Evolutionary conservation across 331 rosid genomes (phyloP), one percentile per base, ranked within the genome.

Genomic region (Quercus phellos): DNA sequence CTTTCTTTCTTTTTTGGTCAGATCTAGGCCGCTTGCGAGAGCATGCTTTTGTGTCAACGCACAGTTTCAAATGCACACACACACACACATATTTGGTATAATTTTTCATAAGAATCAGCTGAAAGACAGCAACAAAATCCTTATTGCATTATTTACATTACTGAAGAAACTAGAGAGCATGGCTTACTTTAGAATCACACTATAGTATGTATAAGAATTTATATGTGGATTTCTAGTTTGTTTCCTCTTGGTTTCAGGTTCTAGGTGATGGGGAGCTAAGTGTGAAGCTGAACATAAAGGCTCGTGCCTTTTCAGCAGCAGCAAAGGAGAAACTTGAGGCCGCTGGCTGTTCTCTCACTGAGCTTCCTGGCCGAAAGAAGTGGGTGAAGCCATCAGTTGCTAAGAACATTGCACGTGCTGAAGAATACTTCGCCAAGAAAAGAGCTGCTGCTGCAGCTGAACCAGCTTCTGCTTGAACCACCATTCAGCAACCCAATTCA

Each of bases 361-460:
- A 87, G 55, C 83, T 95, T 74, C 98, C 97, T 16, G 99, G 99
- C 51, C 90, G 96, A 16, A 95, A 95, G 94, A 95, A 95, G 82
- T 95, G 98, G 99, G 92, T 95, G 27, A 91, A 93, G 81, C 93
- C 98, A 68, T 90, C 98, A 2, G 98, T 95, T 81, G 90, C 94
- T 46, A 95, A 93, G 79, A 95, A 93, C 87, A 83, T 88, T 27
- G 99, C 98, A n/a, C 99, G 99, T 30, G 98, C 99, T 0, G 99
- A 95, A 0, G 98, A 95, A 79, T 93, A 93, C 87, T 95, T 93
- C 16, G 96, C 97, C 85, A 95, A 87, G 89, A 95, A 93, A 81
- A 89, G 89, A 42, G 97, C 92, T 17, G 85, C 89, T 63, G 75
- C 56, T 0, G 50, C 72, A 0, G 64, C 90, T 26, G 92, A 91